Evolutionary conservation across 768 basidiomycete genomes (phyloP), one percentile per base, ranked within the genome.

Genomic region (Agaricus blazei): DNA sequence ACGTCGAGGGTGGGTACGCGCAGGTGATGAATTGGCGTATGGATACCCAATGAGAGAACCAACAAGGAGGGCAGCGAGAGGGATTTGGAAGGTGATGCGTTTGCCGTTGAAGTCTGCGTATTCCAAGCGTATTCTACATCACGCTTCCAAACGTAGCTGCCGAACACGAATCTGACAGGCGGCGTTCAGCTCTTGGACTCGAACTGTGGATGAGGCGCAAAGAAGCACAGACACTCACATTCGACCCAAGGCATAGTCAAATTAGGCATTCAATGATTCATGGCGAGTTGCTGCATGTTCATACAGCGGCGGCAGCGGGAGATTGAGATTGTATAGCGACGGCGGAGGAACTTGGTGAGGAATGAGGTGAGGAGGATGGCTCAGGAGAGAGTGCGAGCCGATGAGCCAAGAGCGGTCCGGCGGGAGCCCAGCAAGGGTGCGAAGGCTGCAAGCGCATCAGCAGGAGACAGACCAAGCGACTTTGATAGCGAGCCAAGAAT

Each of bases 61-160:
- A 57, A 75, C 67, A 14, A 85, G 65, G 56, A 84, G 66, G 0
- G 77, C 77, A 0, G 80, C 78, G 9, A 84, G 61, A 2, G 84
- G 84, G 41, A 83, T 77, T 0, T 74, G 75, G 19, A 19, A 19
- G 19, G 19, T 19, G 19, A 19, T 19, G 19, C 19, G 1, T 19
- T 19, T 19, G 19, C 19, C 19, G 19, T 19, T 19, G 19, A 19
- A 19, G 19, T 19, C 19, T 19, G 19, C 19, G 19, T 19, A 19
- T 19, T 19, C 19, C 19, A 19, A 19, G 19, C 19, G 19, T 19
- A 80, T 8, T 77, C 74, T 0, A 69, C 68, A 11, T 74, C 68
- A 3, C 65, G 67, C 1, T 73, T 65, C 84, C 83, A 85, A 0
- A 80, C 80, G 59, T 81, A 83, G 49, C 84, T 78, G 53, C 83